Evolutionary conservation across 257 asterid species (phyloP).

Genomic region (Penstemon barbatus): DNA sequence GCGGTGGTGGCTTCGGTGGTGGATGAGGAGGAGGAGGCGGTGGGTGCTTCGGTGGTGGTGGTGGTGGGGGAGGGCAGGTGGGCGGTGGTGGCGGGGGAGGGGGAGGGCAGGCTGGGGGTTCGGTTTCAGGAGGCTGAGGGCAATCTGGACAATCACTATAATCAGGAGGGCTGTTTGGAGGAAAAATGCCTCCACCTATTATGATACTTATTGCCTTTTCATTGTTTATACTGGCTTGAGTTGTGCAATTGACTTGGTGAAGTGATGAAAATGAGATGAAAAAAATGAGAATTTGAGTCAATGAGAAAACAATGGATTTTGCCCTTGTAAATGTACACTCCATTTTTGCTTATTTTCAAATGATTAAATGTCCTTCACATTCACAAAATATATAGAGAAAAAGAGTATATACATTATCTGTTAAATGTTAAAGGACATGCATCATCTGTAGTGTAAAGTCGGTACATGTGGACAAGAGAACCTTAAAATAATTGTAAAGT

Average conservation of each 20-base stretch:
- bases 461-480: too few relatives aligned
- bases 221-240: conserved; percentile 4
- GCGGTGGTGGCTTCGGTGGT: neutral
- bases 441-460: too few relatives aligned
- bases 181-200: conserved; percentile 29
- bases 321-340: neutral
- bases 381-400: neutral
- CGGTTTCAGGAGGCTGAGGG: conserved; percentile 1
- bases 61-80: conserved; percentile 16
- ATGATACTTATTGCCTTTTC: conserved; percentile 32
- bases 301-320: neutral
- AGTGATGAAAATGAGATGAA: conserved; percentile 16
- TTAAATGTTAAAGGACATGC: too few relatives aligned
- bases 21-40: conserved; percentile 6
- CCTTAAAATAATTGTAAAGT: too few relatives aligned
- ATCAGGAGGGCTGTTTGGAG: conserved; percentile 27
- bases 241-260: conserved; percentile 8
- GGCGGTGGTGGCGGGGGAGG: neutral
- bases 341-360: conserved; percentile 18
- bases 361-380: neutral
- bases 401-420: neutral
- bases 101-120: neutral
- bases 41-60: neutral
- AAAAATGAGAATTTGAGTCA: conserved; percentile 17
- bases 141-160: conserved; percentile 33